Evolutionary conservation across 2,329 filamentous ascomycete species (phyloP), one percentile per base, ranked within the genome.

Genomic region (Corinectria fuckeliana): DNA sequence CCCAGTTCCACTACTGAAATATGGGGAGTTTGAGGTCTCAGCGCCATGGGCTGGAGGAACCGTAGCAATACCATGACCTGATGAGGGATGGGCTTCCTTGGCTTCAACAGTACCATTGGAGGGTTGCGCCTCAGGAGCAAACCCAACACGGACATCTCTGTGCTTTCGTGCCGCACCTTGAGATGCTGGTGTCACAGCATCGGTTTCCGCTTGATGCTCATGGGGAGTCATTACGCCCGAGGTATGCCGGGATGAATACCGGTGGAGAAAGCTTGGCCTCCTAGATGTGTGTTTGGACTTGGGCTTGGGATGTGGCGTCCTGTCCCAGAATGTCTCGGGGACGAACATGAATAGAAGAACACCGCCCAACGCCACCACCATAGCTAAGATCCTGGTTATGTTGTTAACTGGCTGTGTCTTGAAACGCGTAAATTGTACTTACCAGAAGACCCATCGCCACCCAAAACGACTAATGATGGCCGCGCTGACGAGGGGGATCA

Each of bases 251-350:
- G 81, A 83, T 0, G 83, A 85, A 18, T 79, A 70, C 5, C 82
- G 76, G 20, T 77, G 80, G 56, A 85, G 78, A 51, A 85, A 75
- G 54, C 76, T 77, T 1, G 81, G 80, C 18, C 81, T 72, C 58
- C 75, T 79, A 6, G 73, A 72, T 3, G 75, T 67, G 16, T 57
- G 57, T 9, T 49, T 63, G 18, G 60, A 52, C 9, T 51, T 63
- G 20, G 60, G 49, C 38, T 75, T 76, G 18, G 75, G 72, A 3
- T 76, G 71, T 2, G 93, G 93, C 2, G 90, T 89, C 47, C 94
- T 84, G 74, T 97, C 93, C 94, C 94, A 98, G 66, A 97, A 97
- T 0, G 93, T 97, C 77, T 98, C 94, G 0, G 94, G 94, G 0
- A 97, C 91, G 68, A 97, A 96, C 59, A 97, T 82, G 73, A 96